Evolutionary conservation across 176 grass and related monocot genomes (phyloP), one percentile per base, ranked within the genome.

Genomic region (Tuctoria greenei): DNA sequence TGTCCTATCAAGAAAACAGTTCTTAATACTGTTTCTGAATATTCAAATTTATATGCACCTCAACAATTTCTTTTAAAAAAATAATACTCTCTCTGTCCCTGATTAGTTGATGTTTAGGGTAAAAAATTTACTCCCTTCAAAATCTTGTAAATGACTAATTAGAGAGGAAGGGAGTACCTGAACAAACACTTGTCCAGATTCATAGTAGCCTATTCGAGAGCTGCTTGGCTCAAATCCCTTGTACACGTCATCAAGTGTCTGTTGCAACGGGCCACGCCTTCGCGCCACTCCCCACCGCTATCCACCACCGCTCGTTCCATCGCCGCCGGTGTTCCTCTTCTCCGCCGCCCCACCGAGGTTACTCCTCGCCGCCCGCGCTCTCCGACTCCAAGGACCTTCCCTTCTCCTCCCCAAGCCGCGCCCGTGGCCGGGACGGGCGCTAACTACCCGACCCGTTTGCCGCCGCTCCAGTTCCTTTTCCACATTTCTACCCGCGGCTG

Each of bases 361-460:
- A 3, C 1, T 3, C 23, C 15, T 43, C 14, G 10, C n/a, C n/a
- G n/a, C n/a, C n/a, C n/a, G n/a, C n/a, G n/a, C 38, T 49, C 61
- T 12, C 62, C 34, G 34, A 5, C 69, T 45, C 70, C 62, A n/a
- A n/a, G 42, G 39, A 26, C 3, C 8, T 13, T 4, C 10, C 3
- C 31, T 31, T n/a, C n/a, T n/a, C n/a, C 31, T 3, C 31, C 1
- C 35, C 8, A 4, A 51, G 39, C 1, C 10, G 8, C 36, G 24
- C 31, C 41, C 26, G 21, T 61, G 44, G 50, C 7, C 27, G 43
- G 63, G 1, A 18, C 35, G 25, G 49, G 8, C 23, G 35, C 23
- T n/a, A 65, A 37, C 1, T n/a, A 65, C 39, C 84, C 72, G 72
- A 86, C 62, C 78, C 84, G 66, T 37, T 66, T 56, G 57, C 38